phyloP scores from a whole-genome alignment of 495 filamentous ascomycete species.

The Aspergillus indologenus region DNA sequence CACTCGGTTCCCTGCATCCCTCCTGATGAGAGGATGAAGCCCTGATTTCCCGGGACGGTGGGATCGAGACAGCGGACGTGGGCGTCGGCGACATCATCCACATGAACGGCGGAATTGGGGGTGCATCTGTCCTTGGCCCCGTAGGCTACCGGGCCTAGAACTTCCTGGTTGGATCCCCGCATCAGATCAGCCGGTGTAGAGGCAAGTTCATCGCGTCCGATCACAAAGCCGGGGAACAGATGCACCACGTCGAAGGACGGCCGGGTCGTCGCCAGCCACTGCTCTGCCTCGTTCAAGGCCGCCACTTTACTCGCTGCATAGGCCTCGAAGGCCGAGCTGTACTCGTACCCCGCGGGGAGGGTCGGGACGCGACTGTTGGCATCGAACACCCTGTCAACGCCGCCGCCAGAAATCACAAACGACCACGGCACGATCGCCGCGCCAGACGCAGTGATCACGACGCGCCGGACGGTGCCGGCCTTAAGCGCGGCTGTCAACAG shows the following conservation, averaged over 20 bases:
- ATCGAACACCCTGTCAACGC: background rate
- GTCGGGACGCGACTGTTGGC: background rate
- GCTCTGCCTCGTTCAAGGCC: background rate
- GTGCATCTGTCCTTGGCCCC: background rate
- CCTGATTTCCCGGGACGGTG: background rate
- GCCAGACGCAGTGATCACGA: background rate
- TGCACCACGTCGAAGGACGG: background rate
- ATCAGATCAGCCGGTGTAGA: background rate
- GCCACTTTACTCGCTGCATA: background rate
- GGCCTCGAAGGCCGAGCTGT: background rate
- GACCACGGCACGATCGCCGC: background rate
- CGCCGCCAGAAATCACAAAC: background rate
- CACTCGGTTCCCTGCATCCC: background rate
- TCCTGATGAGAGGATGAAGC: background rate
- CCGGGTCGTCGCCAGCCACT: background rate
- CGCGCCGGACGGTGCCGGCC: background rate
- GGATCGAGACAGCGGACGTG: background rate
- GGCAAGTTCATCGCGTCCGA: background rate
- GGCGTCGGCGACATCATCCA: background rate
- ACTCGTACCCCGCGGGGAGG: background rate
- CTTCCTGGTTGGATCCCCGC: background rate
- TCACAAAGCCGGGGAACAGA: background rate
- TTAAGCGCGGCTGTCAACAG: background rate
- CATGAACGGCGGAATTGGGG: background rate
- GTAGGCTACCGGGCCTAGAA: background rate